phyloP scores from a whole-genome alignment of 495 filamentous ascomycete species.

The Xylaria curta region DNA sequence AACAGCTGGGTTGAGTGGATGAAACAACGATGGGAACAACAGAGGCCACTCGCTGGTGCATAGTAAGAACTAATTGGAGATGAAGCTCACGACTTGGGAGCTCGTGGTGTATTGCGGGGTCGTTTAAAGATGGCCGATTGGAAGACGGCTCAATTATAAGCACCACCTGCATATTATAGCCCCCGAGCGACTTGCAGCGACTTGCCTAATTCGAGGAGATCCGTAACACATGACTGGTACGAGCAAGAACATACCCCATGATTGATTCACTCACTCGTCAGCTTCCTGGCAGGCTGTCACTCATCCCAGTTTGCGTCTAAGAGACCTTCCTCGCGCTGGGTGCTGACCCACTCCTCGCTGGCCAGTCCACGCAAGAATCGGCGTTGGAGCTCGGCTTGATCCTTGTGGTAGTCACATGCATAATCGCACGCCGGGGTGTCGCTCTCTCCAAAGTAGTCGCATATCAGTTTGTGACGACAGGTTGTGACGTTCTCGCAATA shows the following conservation, averaged over 20 bases:
- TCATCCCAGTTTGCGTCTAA: conserved; percentile 56
- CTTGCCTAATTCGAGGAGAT: conserved; percentile 19
- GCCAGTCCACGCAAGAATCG: conserved; percentile 67
- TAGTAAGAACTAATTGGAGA: conserved; percentile 18
- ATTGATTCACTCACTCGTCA: neutral
- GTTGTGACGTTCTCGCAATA: conserved; percentile 79
- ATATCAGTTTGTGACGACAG: conserved; percentile 81
- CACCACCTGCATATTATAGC: conserved; percentile 23
- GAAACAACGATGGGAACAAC: conserved; percentile 14
- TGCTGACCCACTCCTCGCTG: conserved; percentile 76
- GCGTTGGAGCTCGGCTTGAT: conserved; percentile 64
- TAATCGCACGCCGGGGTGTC: conserved; percentile 70
- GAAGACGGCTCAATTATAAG: conserved; percentile 17
- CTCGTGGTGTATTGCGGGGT: conserved; percentile 25
- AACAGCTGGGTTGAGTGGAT: conserved; percentile 15
- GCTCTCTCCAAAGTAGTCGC: conserved; percentile 80
- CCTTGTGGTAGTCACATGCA: conserved; percentile 92
- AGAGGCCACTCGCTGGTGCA: conserved; percentile 10
- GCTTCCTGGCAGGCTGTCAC: conserved; percentile 27
- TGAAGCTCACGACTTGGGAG: conserved; percentile 27
- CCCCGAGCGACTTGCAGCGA: conserved; percentile 14
- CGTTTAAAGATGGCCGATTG: conserved; percentile 21
- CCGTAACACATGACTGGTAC: conserved; percentile 15
- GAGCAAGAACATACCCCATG: neutral
- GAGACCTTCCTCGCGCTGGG: conserved; percentile 67